These are phyloP conservation scores for Nidularia pulvinata DNA, from an alignment of 768 basidiomycete genomes.

Conservation along the genomic window DNA sequence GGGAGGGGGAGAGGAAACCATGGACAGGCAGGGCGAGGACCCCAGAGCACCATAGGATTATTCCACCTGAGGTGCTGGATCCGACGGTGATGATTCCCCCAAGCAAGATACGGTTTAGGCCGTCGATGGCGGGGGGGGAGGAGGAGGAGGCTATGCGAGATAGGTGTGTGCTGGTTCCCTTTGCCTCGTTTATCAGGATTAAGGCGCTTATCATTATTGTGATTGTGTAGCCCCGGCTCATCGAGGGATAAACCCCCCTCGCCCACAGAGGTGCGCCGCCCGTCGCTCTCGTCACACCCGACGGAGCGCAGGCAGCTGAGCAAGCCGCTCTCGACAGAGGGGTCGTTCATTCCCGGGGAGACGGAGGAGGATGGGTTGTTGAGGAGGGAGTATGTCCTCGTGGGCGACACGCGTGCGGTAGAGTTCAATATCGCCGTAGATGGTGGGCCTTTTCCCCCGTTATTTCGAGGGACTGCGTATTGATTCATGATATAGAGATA, in stretches of 20 bases:
- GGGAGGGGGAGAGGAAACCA: conserved; percentile 15
- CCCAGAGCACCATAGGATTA: conserved; percentile 73
- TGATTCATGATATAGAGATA: conserved; percentile 51
- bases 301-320: conserved; percentile 11
- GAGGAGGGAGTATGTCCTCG: conserved; percentile 90
- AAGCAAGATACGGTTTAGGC: conserved; percentile 75
- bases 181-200: conserved; percentile 10
- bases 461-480: neutral
- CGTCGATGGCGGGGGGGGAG: conserved; percentile 19
- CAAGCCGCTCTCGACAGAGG: conserved; percentile 49
- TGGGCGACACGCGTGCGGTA: conserved; percentile 86
- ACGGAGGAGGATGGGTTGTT: conserved; percentile 82
- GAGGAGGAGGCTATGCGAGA: conserved; percentile 15
- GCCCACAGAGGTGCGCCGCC: conserved; percentile 16
- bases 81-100: conserved; percentile 82
- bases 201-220: no score
- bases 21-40: conserved; percentile 42
- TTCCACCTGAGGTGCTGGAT: conserved; percentile 81
- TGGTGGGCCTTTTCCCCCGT: conserved; percentile 46
- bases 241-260: conserved; percentile 16
- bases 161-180: conserved; percentile 7
- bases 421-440: conserved; percentile 94
- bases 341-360: conserved; percentile 78
- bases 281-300: conserved; percentile 11
- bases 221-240: no score